Conservation (phyloP, 495 filamentous ascomycete species). For the Trichodelitschia bisporula region DNA sequence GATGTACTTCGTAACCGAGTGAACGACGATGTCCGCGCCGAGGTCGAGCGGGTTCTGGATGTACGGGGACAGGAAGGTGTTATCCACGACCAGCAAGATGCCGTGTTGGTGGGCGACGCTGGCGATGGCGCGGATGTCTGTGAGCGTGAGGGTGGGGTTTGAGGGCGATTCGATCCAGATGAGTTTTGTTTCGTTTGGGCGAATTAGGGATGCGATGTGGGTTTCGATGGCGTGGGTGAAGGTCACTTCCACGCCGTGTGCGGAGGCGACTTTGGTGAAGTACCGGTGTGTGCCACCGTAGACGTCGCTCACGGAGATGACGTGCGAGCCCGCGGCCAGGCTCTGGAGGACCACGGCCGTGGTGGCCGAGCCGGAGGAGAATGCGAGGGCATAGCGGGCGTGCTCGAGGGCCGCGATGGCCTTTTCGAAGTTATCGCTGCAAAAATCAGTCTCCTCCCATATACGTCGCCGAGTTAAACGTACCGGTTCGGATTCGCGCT, state of each 20-base stretch:
- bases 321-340: constrained; percentile 74
- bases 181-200: constrained; percentile 60
- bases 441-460: neutral
- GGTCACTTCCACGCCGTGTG: constrained; percentile 83
- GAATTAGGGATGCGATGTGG: constrained; percentile 61
- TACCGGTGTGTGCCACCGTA: constrained; percentile 97
- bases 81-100: constrained; percentile 90
- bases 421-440: constrained; percentile 64
- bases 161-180: constrained; percentile 94
- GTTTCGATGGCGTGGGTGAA: constrained; percentile 81
- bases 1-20: constrained; percentile 99
- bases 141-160: constrained; percentile 78
- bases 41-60: constrained; percentile 88
- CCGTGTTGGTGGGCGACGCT: constrained; percentile 65
- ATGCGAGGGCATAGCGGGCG: constrained; percentile 80
- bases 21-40: constrained; percentile 93
- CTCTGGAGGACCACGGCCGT: constrained; percentile 86
- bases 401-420: constrained; percentile 81
- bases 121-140: constrained; percentile 72
- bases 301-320: constrained; percentile 88
- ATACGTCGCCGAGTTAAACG: constrained; percentile 2
- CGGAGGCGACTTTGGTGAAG: constrained; percentile 91
- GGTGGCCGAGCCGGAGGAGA: constrained; percentile 81
- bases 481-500: constrained; percentile 79
- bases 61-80: constrained; percentile 92